Evolutionary conservation across 169 alveolate genomes (phyloP).

Genomic region (Eimeria falciformis): DNA sequence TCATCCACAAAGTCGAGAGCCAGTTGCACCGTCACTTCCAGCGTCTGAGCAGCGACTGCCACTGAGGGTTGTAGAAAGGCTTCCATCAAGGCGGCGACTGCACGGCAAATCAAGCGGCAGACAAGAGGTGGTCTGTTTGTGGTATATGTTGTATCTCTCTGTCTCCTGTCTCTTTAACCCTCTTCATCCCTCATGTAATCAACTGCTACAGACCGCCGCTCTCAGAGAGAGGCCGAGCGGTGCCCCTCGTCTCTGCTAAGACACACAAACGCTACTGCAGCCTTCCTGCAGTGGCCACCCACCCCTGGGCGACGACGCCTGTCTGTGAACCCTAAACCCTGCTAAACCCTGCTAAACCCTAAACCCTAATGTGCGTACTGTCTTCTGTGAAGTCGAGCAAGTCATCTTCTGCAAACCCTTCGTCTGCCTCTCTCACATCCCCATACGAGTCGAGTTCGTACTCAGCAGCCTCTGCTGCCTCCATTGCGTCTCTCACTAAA

Average conservation of each 20-base stretch:
- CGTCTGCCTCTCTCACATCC: conserved; percentile 45
- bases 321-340: too few species aligned
- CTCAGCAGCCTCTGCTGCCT: conserved; percentile 63
- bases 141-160: too few species aligned
- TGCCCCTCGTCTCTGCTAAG: too few species aligned
- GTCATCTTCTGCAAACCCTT: conserved; percentile 48
- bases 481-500: conserved; percentile 59
- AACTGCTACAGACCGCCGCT: too few species aligned
- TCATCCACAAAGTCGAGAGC: conserved; percentile 61
- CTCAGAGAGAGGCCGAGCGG: too few species aligned
- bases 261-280: too few species aligned
- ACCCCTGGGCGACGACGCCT: too few species aligned
- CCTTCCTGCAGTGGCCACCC: too few species aligned
- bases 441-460: conserved; percentile 18
- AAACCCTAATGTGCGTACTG: conserved; percentile 62
- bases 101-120: neutral
- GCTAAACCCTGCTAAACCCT: conserved; percentile 71
- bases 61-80: conserved; percentile 36
- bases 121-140: too few species aligned
- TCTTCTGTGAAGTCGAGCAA: conserved; percentile 56
- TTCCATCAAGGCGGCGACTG: conserved; percentile 66
- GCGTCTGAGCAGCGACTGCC: conserved; percentile 50
- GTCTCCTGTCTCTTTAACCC: too few species aligned
- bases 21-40: conserved; percentile 56
- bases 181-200: too few species aligned